phyloP scores from a whole-genome alignment of 495 filamentous ascomycete genomes.

The Xylaria curta region DNA sequence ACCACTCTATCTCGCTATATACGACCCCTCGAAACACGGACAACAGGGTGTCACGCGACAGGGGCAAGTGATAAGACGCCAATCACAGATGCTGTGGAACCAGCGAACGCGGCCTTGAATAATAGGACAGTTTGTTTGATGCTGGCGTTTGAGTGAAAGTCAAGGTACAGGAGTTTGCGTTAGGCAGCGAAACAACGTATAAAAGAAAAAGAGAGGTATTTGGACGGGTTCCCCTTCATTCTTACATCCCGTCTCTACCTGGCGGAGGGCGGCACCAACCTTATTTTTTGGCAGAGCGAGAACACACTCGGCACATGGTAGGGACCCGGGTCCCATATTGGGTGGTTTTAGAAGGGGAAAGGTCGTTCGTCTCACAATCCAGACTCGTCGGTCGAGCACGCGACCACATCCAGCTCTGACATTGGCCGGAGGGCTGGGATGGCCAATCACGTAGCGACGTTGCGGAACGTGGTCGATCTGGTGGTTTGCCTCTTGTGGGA shows the following conservation, averaged over 20 bases:
- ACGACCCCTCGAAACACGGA: constrained; percentile 2
- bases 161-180: not conserved
- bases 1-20: not conserved
- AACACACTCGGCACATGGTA: constrained; percentile 23
- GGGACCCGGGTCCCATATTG: constrained; percentile 27
- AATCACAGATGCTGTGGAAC: constrained; percentile 13
- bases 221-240: not conserved
- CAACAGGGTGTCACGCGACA: constrained; percentile 26
- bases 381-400: constrained; percentile 41
- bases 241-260: not conserved
- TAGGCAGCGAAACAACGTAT: not conserved
- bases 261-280: not conserved
- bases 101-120: constrained; percentile 14
- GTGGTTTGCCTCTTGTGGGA: constrained; percentile 25
- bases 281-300: constrained; percentile 2
- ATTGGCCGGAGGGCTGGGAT: constrained; percentile 33
- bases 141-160: not conserved
- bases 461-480: constrained; percentile 26
- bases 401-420: constrained; percentile 43
- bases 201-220: not conserved
- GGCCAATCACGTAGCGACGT: constrained; percentile 32
- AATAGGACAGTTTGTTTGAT: constrained; percentile 8
- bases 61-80: constrained; percentile 5
- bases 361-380: constrained; percentile 30
- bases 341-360: constrained; percentile 23